These are phyloP conservation scores for Lindgomyces ingoldianus DNA, from an alignment of 495 filamentous ascomycete genomes.

Conservation along the genomic window DNA sequence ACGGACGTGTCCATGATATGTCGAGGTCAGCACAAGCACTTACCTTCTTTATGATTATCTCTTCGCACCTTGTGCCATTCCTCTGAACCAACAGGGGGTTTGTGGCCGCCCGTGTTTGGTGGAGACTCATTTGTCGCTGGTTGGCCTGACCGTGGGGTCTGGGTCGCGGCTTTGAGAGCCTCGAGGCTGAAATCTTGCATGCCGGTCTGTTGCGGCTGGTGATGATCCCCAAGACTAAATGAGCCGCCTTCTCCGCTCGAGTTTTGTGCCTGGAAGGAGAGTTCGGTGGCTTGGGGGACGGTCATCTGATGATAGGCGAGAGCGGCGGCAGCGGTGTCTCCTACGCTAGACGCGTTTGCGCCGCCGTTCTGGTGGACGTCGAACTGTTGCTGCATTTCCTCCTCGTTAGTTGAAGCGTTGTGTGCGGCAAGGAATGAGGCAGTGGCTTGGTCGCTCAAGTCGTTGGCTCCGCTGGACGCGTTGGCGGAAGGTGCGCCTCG, in stretches of 20 bases:
- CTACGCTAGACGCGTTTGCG: constrained; percentile 42
- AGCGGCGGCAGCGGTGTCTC: constrained; percentile 67
- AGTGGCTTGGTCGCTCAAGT: constrained; percentile 35
- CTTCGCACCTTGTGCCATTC: constrained; percentile 98
- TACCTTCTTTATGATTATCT: constrained; percentile 99
- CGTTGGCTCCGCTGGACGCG: constrained; percentile 10
- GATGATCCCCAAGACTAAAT: constrained; percentile 44
- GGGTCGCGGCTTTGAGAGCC: constrained; percentile 35
- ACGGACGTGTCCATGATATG: background rate
- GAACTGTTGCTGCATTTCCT: constrained; percentile 37
- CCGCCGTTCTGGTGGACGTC: constrained; percentile 40
- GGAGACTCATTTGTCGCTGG: constrained; percentile 52
- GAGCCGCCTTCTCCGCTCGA: constrained; percentile 36
- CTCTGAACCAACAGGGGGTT: constrained; percentile 90
- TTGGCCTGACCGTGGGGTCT: constrained; percentile 33
- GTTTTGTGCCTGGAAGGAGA: constrained; percentile 58
- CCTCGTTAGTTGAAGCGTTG: constrained; percentile 38
- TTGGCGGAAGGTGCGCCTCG: constrained; percentile 37
- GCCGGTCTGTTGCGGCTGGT: constrained; percentile 30
- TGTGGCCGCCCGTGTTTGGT: constrained; percentile 50
- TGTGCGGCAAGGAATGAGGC: constrained; percentile 35
- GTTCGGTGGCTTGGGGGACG: constrained; percentile 69
- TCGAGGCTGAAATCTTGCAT: constrained; percentile 41
- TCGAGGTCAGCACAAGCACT: constrained; percentile 21
- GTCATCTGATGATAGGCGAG: constrained; percentile 68